A percentile compares a stretch with the other conserved stretches of the same genome.
These are phyloP conservation scores for Meyerozyma carpophila DNA, from an alignment of 1,139 yeast species.

Conservation along the genomic window DNA sequence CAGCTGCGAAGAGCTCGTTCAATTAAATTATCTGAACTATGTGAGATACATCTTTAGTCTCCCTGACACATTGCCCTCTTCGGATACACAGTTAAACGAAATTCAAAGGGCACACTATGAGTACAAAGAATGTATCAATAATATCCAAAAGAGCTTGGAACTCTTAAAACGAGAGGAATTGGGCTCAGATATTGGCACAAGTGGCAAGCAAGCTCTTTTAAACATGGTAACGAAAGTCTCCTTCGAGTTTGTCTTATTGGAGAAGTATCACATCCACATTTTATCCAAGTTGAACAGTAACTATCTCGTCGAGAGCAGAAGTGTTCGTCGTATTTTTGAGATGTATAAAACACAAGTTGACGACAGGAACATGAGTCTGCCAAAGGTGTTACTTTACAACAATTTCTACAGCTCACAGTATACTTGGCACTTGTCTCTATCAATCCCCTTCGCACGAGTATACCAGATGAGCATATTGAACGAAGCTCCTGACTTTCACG, in stretches of 20 bases:
- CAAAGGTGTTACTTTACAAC: constrained; percentile 33
- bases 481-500: constrained; percentile 20
- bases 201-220: constrained; percentile 18
- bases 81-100: constrained; percentile 14
- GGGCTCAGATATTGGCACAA: constrained; percentile 18
- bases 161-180: constrained; percentile 25
- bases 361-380: constrained; percentile 10
- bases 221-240: constrained; percentile 33
- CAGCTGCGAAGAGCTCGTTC: constrained; percentile 34
- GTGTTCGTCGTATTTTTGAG: constrained; percentile 19
- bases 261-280: constrained; percentile 37
- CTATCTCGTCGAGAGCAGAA: constrained; percentile 24
- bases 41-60: constrained; percentile 30
- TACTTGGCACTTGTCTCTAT: constrained; percentile 34
- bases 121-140: constrained; percentile 22
- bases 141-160: constrained; percentile 23
- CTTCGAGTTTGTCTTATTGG: constrained; percentile 37
- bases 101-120: constrained; percentile 23
- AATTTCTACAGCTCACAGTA: constrained; percentile 30
- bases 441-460: constrained; percentile 34
- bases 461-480: constrained; percentile 28
- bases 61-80: constrained; percentile 17
- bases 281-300: constrained; percentile 30
- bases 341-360: constrained; percentile 13
- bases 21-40: constrained; percentile 35